phyloP scores from a whole-genome alignment of 352 stramenopile genomes.

The Globisporangium nagaii region DNA sequence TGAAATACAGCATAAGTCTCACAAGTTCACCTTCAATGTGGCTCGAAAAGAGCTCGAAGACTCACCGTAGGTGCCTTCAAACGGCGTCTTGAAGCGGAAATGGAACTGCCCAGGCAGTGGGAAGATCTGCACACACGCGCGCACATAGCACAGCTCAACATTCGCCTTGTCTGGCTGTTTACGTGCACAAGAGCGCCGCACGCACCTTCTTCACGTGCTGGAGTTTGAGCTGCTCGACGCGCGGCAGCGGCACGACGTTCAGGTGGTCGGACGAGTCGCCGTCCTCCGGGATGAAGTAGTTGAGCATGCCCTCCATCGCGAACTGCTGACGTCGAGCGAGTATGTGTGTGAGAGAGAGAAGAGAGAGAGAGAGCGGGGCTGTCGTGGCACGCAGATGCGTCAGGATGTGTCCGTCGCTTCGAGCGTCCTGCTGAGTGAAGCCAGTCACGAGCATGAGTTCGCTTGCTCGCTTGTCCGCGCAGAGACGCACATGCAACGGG shows the following conservation, averaged over 20 bases:
- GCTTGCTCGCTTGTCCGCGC: no score
- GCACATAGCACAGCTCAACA: not conserved
- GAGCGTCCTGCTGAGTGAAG: not conserved
- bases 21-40: no score
- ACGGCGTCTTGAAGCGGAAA: constrained; percentile 83
- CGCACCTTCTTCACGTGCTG: constrained; percentile 80
- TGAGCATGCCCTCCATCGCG: constrained; percentile 82
- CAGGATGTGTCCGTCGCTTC: constrained; percentile 2
- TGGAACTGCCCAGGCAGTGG: constrained; percentile 77
- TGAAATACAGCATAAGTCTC: not conserved
- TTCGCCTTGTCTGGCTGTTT: no score
- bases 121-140: constrained; percentile 47
- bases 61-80: constrained; percentile 81
- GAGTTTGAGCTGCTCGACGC: constrained; percentile 64
- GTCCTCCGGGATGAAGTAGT: constrained; percentile 86
- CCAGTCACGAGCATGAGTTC: not conserved
- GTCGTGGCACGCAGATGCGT: no score
- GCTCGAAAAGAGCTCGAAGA: not conserved
- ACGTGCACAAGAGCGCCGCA: no score
- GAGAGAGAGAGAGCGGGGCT: not conserved
- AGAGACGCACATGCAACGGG: no score
- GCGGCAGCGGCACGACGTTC: constrained; percentile 79
- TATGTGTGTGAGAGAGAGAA: not conserved
- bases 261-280: constrained; percentile 81
- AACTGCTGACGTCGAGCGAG: not conserved